Percentiles rank a stretch among this genome's conserved stretches.
Evolutionary conservation across 768 basidiomycete species (phyloP).

Genomic region (Amanita rubescens): DNA sequence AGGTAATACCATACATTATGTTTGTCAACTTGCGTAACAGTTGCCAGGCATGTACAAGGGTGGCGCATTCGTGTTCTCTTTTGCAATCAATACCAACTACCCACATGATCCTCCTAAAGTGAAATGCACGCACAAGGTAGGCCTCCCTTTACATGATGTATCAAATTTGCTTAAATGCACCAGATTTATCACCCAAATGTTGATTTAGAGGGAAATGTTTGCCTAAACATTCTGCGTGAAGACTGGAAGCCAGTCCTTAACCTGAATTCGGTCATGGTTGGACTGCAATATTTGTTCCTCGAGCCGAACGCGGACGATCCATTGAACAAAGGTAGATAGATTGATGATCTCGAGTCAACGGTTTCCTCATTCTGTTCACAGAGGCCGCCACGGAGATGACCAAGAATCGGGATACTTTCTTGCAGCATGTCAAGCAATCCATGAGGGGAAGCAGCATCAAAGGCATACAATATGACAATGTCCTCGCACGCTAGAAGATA

Average conservation of each 20-base stretch:
- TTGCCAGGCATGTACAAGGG: conserved; percentile 93
- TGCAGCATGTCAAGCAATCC: conserved; percentile 76
- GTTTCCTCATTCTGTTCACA: conserved; percentile 23
- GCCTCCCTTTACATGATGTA: conserved; percentile 17
- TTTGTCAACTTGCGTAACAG: not conserved
- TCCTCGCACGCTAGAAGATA: conserved; percentile 29
- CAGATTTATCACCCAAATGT: conserved; percentile 99
- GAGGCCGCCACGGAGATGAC: conserved; percentile 95
- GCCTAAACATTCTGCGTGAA: conserved; percentile 95
- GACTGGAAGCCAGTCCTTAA: conserved; percentile 99
- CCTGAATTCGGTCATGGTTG: conserved; percentile 97
- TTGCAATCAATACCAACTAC: conserved; percentile 95
- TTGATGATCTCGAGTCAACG: conserved; percentile 1
- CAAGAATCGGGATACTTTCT: conserved; percentile 78
- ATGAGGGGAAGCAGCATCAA: conserved; percentile 80
- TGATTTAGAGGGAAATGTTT: conserved; percentile 96
- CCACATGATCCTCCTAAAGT: conserved; percentile 99
- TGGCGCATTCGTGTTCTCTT: conserved; percentile 88
- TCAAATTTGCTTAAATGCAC: conserved; percentile 6
- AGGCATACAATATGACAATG: conserved; percentile 74
- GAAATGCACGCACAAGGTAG: conserved; percentile 89
- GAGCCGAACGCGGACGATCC: conserved; percentile 99
- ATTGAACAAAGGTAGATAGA: conserved; percentile 82
- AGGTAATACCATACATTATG: conserved; percentile 41
- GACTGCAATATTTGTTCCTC: conserved; percentile 94